Conservation (phyloP, 176 grass and related monocot genomes). For the Oryza australiensis region DNA sequence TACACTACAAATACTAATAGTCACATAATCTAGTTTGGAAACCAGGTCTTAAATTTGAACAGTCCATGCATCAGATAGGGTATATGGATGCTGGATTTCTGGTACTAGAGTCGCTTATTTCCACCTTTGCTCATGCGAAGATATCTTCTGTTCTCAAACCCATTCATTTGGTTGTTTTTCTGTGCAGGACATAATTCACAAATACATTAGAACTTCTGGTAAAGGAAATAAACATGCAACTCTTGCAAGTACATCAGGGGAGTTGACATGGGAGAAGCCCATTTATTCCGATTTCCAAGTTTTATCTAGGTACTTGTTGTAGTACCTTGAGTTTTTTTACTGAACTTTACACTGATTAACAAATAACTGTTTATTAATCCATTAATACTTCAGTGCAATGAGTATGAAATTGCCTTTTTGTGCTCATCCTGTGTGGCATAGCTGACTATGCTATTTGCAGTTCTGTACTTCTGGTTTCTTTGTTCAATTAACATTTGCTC, state of each 20-base stretch:
- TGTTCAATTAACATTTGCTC: neutral
- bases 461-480: slow-evolving; percentile 1
- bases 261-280: slow-evolving; percentile 87
- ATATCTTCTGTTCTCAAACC: slow-evolving; percentile 3
- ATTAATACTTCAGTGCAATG: slow-evolving; percentile 8
- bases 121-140: slow-evolving; percentile 2
- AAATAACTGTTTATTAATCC: neutral
- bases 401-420: neutral
- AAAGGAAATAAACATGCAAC: slow-evolving; percentile 83
- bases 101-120: slow-evolving; percentile 16
- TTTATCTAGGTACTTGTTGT: slow-evolving; percentile 68
- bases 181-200: slow-evolving; percentile 76
- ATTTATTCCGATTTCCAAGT: slow-evolving; percentile 79
- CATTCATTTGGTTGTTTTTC: slow-evolving; percentile 33
- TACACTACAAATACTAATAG: neutral
- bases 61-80: neutral
- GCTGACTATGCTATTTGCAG: neutral
- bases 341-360: slow-evolving; percentile 12
- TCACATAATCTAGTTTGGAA: slow-evolving; percentile 1
- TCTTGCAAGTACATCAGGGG: slow-evolving; percentile 80
- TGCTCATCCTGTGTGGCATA: slow-evolving; percentile 21
- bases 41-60: neutral
- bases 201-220: slow-evolving; percentile 79
- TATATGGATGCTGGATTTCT: slow-evolving; percentile 9
- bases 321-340: neutral